Base-by-base conservation (phyloP, 2,329 filamentous ascomycete species). In the Microsporum ferrugineum region DNA sequence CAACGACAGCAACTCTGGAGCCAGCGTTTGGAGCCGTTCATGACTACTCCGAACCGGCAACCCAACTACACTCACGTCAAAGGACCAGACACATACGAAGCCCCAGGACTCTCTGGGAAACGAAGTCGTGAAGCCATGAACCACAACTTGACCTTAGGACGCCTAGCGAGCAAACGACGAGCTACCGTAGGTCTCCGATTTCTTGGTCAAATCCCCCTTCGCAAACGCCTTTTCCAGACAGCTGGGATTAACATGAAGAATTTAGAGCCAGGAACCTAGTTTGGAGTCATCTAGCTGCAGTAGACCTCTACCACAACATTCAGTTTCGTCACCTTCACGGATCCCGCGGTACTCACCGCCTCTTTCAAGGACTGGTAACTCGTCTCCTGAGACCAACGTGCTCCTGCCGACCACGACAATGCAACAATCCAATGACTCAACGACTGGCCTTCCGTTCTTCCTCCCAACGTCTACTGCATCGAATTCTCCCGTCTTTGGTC, bases 181-280 rank as follows among this genome's bases (percentile, higher is more conserved):
- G 74, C 73, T 71, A 75, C 71, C 73, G 75, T 77, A 77, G 69
- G 75, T 75, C n/a, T 70, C 71, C 71, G 71, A 71, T 68, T 72
- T 69, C 68, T 71, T 73, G 67, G 68, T 73, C 67, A 67, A 68
- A 64, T 57, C 62, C 62, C 63, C 63, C 56, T 33, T 14, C 41
- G 12, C 39, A 47, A 14, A 12, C 29, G 31, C 31, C 43, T 59
- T 49, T 62, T 64, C 61, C 59, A 63, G 65, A 63, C 29, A 47
- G 3, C 58, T 53, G 49, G 60, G 57, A 64, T 64, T 64, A 64
- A 64, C 63, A 55, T 55, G 45, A 36, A 62, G 27, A 33, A 5
- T 62, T 31, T 61, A 64, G 63, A 64, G 60, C 41, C 63, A 55
- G 59, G 63, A 60, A 12, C n/a, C 60, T n/a, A 33, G 34, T 29